These are phyloP conservation scores for Casuarina glauca DNA, from an alignment of 306 rosid genomes.

Conservation along the genomic window DNA sequence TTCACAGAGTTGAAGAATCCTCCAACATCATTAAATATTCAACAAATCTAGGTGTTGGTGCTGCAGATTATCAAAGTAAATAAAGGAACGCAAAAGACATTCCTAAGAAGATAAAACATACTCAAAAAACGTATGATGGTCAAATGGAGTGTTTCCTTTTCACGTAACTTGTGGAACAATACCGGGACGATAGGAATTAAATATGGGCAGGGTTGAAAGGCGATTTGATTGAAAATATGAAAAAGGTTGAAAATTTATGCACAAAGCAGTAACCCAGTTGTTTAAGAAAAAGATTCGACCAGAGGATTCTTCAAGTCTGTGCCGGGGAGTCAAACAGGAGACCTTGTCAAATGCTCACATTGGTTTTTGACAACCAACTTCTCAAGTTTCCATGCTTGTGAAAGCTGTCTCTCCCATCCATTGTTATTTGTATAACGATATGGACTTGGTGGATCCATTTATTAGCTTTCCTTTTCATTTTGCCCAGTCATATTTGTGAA, in stretches of 20 bases:
- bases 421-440: background rate
- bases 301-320: no score
- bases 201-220: background rate
- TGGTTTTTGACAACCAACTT: background rate
- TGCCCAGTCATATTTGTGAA: constrained; percentile 34
- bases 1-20: no score
- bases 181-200: background rate
- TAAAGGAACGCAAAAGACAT: background rate
- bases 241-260: background rate
- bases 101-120: background rate
- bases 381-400: background rate
- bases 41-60: background rate
- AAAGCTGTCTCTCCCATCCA: background rate
- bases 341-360: background rate
- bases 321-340: background rate
- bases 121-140: background rate
- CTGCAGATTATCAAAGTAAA: no score
- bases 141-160: background rate
- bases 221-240: background rate
- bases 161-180: background rate
- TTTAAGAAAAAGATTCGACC: background rate
- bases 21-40: background rate
- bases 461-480: constrained; percentile 31
- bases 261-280: background rate
- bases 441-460: constrained; percentile 11